phyloP scores from a whole-genome alignment of 139 green algal genomes.

The Closterium sp. region DNA sequence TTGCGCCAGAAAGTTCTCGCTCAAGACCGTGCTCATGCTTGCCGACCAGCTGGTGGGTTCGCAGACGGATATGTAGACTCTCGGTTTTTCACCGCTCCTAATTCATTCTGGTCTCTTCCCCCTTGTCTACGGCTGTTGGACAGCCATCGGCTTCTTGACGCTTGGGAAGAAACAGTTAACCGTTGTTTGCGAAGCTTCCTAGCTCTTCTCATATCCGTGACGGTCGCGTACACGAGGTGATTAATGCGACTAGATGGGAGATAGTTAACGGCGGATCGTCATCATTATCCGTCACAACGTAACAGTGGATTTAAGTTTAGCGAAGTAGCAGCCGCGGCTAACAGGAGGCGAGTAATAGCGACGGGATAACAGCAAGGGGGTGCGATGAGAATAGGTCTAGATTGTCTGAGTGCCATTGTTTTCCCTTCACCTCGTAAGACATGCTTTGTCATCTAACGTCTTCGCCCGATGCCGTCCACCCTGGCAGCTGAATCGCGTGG shows the following conservation, averaged over 20 bases:
- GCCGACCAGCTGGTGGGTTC: slow-evolving; percentile 91
- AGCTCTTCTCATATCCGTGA: neutral
- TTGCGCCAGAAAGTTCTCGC: slow-evolving; percentile 93
- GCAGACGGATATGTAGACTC: neutral
- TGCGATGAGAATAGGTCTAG: no score
- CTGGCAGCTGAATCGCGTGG: slow-evolving; percentile 71
- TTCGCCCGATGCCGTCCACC: neutral
- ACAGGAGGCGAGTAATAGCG: neutral
- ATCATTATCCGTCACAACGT: neutral
- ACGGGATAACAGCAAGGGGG: neutral
- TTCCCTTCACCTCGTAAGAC: neutral
- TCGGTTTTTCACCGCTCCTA: neutral
- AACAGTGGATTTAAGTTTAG: neutral
- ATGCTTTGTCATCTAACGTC: neutral
- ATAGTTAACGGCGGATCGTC: no score
- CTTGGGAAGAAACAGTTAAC: no score
- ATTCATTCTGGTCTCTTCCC: no score
- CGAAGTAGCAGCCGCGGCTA: neutral
- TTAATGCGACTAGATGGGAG: neutral
- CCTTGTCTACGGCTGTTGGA: no score
- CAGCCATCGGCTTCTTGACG: no score
- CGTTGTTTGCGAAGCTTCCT: neutral
- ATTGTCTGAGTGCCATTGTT: no score
- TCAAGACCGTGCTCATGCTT: slow-evolving; percentile 99
- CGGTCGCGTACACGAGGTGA: neutral